Evolutionary conservation across 345 rosid genomes (phyloP).

Genomic region (Linum lewisii): DNA sequence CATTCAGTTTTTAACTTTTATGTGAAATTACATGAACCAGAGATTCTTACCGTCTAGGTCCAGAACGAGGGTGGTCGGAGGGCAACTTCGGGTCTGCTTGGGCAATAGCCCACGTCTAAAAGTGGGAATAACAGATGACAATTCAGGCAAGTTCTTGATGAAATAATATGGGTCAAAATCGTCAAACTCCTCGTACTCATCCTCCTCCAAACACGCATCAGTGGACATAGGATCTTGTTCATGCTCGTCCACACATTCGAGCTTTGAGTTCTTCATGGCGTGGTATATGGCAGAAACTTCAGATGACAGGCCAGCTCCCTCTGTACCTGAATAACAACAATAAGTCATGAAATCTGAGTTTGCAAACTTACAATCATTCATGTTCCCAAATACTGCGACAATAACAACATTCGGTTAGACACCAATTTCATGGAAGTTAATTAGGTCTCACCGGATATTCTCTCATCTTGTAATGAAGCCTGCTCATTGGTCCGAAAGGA

Average conservation of each 20-base stretch:
- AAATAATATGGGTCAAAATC: slow-evolving; percentile 91
- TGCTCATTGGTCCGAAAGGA: slow-evolving; percentile 24
- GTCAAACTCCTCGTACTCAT: slow-evolving; percentile 63
- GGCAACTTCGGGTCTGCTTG: slow-evolving; percentile 95
- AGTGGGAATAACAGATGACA: slow-evolving; percentile 81
- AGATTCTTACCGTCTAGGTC: slow-evolving; percentile 80
- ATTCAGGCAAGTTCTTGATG: slow-evolving; percentile 80
- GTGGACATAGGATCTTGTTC: slow-evolving; percentile 71
- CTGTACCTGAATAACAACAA: slow-evolving; percentile 37
- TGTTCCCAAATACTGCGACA: slow-evolving; percentile 13
- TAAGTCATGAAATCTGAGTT: slow-evolving; percentile 31
- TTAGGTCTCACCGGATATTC: slow-evolving; percentile 15
- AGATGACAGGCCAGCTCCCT: slow-evolving; percentile 45
- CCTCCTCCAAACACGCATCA: slow-evolving; percentile 58
- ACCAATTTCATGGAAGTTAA: slow-evolving; percentile 11
- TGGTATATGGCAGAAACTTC: slow-evolving; percentile 90
- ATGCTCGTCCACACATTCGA: slow-evolving; percentile 81
- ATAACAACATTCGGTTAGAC: slow-evolving; percentile 9
- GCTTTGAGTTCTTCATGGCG: slow-evolving; percentile 93
- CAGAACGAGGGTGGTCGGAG: slow-evolving; percentile 80
- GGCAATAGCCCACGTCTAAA: slow-evolving; percentile 82
- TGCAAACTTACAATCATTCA: slow-evolving; percentile 24
- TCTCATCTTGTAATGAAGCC: slow-evolving; percentile 24
- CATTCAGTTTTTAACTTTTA: too few relatives aligned
- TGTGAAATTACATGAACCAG: too few relatives aligned